Conservation (phyloP, 495 filamentous ascomycete genomes). For the Neurospora sp. region DNA sequence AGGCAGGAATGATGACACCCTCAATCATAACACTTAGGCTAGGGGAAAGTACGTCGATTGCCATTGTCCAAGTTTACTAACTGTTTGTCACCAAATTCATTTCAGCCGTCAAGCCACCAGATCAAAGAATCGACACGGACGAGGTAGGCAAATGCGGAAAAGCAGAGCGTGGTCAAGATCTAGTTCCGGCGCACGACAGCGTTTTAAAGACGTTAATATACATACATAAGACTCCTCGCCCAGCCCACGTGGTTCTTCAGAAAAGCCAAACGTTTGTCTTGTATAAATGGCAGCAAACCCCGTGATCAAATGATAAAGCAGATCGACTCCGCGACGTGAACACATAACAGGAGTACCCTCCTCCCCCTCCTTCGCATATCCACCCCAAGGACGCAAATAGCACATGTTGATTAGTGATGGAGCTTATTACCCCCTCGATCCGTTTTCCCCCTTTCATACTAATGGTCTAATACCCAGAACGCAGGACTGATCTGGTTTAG, state of each 20-base stretch:
- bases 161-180: neutral
- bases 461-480: neutral
- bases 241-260: conserved; percentile 2
- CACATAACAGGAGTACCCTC: neutral
- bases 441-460: neutral
- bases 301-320: neutral
- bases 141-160: neutral
- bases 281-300: neutral
- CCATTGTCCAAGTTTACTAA: neutral
- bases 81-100: neutral
- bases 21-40: neutral
- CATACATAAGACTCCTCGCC: conserved; percentile 19
- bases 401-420: neutral
- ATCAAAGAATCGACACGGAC: neutral
- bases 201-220: conserved; percentile 9
- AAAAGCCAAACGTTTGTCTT: neutral
- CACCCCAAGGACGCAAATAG: neutral
- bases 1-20: neutral
- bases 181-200: neutral
- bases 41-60: neutral
- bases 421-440: neutral
- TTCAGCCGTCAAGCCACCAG: neutral
- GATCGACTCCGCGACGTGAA: neutral
- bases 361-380: neutral
- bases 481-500: conserved; percentile 11